phyloP scores from a whole-genome alignment of 2,329 filamentous ascomycete species.

The Penicillium concentricum region DNA sequence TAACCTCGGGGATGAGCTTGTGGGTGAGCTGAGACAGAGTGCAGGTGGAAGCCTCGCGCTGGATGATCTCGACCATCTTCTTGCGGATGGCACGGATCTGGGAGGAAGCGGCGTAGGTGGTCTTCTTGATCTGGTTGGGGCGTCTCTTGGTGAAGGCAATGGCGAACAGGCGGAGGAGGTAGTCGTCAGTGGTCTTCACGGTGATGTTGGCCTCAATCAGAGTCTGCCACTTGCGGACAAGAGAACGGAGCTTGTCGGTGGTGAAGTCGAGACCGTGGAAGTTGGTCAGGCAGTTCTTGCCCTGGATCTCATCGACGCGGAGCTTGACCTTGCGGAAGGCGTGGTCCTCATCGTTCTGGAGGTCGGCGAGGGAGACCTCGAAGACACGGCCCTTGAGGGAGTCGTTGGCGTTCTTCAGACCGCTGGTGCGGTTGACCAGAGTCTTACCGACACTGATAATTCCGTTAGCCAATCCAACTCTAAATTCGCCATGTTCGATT shows the following conservation, averaged over 20 bases:
- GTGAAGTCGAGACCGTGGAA: slow-evolving; percentile 99
- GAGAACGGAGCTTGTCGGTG: slow-evolving; percentile 98
- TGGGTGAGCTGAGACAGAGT: slow-evolving; percentile 93
- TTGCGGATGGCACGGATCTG: slow-evolving; percentile 97
- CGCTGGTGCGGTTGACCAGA: slow-evolving; percentile 97
- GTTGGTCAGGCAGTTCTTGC: slow-evolving; percentile 99
- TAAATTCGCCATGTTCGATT: slow-evolving; percentile 1
- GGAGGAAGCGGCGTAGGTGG: slow-evolving; percentile 93
- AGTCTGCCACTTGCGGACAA: slow-evolving; percentile 99
- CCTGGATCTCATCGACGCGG: slow-evolving; percentile 96
- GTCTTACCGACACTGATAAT: slow-evolving; percentile 91
- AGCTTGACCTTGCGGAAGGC: slow-evolving; percentile 99
- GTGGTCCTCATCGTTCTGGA: slow-evolving; percentile 99
- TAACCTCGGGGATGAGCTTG: slow-evolving; percentile 99
- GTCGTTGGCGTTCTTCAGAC: slow-evolving; percentile 99
- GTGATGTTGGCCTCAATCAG: slow-evolving; percentile 99
- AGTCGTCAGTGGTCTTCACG: slow-evolving; percentile 99
- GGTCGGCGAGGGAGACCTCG: slow-evolving; percentile 97
- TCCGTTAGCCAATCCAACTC: slow-evolving; percentile 17
- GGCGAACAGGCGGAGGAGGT: slow-evolving; percentile 97
- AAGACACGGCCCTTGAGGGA: slow-evolving; percentile 97
- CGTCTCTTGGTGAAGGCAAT: slow-evolving; percentile 99
- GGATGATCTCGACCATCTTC: slow-evolving; percentile 99
- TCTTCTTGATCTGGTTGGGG: slow-evolving; percentile 99
- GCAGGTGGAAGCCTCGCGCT: slow-evolving; percentile 90